Evolutionary conservation across 257 asterid genomes (phyloP).

Genomic region (Solanum neorickii): DNA sequence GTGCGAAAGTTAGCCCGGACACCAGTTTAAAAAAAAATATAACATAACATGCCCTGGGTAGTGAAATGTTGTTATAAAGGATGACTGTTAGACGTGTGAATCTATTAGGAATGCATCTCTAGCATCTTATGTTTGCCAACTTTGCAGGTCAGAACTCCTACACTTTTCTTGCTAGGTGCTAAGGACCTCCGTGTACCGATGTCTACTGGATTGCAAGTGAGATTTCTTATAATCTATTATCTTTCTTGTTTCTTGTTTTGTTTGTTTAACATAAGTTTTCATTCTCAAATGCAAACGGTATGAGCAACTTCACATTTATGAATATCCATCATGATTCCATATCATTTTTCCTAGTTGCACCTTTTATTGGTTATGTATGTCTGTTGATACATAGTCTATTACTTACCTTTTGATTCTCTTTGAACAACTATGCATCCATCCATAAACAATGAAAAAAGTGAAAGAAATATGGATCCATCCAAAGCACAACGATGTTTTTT

Average conservation of each 20-base stretch:
- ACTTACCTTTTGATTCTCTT: background rate
- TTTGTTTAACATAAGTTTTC: background rate
- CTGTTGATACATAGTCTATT: background rate
- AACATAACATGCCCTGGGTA: background rate
- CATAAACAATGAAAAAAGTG: background rate
- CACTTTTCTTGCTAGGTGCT: constrained; percentile 73
- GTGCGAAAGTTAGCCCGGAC: background rate
- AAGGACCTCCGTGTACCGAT: constrained; percentile 90
- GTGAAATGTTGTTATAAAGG: background rate
- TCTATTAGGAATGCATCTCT: background rate
- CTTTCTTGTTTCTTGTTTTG: background rate
- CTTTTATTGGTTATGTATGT: background rate
- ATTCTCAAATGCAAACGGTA: background rate
- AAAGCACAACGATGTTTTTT: background rate
- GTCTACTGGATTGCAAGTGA: constrained; percentile 80
- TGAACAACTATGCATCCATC: background rate
- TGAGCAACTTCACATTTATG: background rate
- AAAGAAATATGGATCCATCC: background rate
- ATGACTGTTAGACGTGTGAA: background rate
- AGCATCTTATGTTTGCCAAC: background rate
- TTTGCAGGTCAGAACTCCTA: constrained; percentile 86
- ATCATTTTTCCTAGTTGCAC: background rate
- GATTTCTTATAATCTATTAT: background rate
- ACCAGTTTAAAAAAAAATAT: background rate
- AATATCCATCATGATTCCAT: background rate